A percentile compares a stretch with the other conserved stretches of the same genome.
Conservation (phyloP, 2,329 filamentous ascomycete genomes). For the Daldinia eschscholtzii region DNA sequence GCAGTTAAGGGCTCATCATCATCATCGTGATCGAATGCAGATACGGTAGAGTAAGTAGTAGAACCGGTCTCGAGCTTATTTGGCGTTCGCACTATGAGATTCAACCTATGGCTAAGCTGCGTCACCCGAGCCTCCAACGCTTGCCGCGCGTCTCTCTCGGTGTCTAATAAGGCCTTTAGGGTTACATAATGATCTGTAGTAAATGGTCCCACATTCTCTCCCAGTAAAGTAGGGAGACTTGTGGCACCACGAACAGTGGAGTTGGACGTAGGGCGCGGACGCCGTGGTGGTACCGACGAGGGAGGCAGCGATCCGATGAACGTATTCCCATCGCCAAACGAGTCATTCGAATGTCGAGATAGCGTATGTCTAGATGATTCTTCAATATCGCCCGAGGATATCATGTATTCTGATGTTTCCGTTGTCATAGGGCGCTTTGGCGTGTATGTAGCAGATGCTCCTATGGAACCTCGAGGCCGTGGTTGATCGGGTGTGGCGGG, state of each 20-base stretch:
- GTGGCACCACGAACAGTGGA: constrained; percentile 62
- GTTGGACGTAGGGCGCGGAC: constrained; percentile 59
- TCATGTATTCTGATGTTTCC: constrained; percentile 52
- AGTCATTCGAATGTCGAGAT: constrained; percentile 59
- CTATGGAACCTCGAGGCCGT: constrained; percentile 45
- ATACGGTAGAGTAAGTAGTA: constrained; percentile 54
- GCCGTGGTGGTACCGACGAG: constrained; percentile 38
- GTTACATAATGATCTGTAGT: constrained; percentile 63
- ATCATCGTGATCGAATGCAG: constrained; percentile 60
- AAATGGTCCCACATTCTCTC: constrained; percentile 52
- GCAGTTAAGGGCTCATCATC: constrained; percentile 53
- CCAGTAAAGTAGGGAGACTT: constrained; percentile 59
- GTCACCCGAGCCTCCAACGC: constrained; percentile 69
- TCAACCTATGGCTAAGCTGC: constrained; percentile 64
- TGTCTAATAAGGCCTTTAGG: constrained; percentile 66
- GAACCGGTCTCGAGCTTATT: constrained; percentile 54
- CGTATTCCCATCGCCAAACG: constrained; percentile 62
- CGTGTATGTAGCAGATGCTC: constrained; percentile 47
- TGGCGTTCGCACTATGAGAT: constrained; percentile 59
- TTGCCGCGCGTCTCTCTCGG: constrained; percentile 68
- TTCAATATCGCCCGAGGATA: constrained; percentile 45
- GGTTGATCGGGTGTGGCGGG: constrained; percentile 48
- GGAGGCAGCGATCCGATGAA: constrained; percentile 58
- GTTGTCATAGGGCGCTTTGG: constrained; percentile 47
- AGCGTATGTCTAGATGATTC: constrained; percentile 51